These are phyloP conservation scores for Candida cerambycidarum DNA, from an alignment of 805 yeast species.

Conservation along the genomic window DNA sequence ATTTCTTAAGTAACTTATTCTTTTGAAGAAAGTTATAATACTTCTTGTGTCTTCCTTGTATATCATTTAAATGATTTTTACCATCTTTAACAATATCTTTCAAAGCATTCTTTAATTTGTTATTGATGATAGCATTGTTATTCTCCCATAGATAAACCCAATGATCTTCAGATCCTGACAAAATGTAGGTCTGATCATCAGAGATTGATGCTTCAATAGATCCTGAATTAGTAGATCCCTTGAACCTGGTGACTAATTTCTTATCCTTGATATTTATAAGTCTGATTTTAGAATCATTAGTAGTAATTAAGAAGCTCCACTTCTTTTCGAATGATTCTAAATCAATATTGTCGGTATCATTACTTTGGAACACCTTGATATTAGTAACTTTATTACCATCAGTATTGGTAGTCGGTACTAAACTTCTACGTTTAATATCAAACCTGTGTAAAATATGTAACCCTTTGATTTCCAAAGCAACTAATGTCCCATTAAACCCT, in stretches of 20 bases:
- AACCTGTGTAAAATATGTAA: constrained; percentile 41
- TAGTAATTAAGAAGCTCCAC: constrained; percentile 55
- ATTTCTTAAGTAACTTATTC: constrained; percentile 27
- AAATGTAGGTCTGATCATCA: constrained; percentile 56
- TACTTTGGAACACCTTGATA: constrained; percentile 49
- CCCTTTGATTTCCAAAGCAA: constrained; percentile 62
- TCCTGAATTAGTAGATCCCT: constrained; percentile 69
- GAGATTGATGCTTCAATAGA: constrained; percentile 68
- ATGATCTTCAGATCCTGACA: constrained; percentile 86
- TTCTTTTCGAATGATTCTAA: constrained; percentile 16
- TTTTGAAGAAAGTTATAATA: constrained; percentile 29
- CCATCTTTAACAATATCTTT: constrained; percentile 37
- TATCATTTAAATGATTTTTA: constrained; percentile 32
- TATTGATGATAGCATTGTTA: constrained; percentile 42
- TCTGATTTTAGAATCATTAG: constrained; percentile 80
- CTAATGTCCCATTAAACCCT: constrained; percentile 72
- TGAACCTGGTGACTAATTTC: constrained; percentile 62
- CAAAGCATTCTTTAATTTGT: constrained; percentile 32
- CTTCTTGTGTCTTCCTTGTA: constrained; percentile 27
- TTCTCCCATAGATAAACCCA: constrained; percentile 81
- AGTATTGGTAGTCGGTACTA: constrained; percentile 20
- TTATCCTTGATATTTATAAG: constrained; percentile 56
- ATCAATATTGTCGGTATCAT: constrained; percentile 9
- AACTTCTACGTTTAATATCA: constrained; percentile 30
- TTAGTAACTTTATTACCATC: constrained; percentile 68